These are phyloP conservation scores for Sparassis latifolia DNA, from an alignment of 1,284 basidiomycete species.

Conservation along the genomic window DNA sequence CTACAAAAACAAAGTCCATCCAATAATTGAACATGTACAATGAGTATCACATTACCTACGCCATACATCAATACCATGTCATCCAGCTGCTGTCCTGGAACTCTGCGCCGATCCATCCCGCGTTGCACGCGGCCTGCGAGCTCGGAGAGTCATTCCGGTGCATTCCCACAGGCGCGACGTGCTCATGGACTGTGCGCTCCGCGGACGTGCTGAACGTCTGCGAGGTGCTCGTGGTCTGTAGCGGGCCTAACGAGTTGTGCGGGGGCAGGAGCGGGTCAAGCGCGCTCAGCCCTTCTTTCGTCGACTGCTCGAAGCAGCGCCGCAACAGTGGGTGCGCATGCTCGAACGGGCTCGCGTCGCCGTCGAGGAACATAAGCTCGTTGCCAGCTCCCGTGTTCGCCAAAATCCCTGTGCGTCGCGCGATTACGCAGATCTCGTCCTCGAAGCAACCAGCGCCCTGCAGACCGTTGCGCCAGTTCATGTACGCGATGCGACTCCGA, in stretches of 20 bases:
- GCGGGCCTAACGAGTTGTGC: not conserved
- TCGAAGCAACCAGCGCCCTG: constrained; percentile 8
- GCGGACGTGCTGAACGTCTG: constrained; percentile 12
- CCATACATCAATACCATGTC: constrained; percentile 21
- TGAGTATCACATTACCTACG: not conserved
- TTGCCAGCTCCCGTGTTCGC: not conserved
- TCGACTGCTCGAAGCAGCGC: constrained; percentile 20
- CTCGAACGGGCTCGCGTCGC: constrained; percentile 18
- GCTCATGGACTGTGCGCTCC: constrained; percentile 6
- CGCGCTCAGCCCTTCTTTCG: constrained; percentile 13
- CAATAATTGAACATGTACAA: no score
- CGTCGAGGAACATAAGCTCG: constrained; percentile 2
- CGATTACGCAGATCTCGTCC: constrained; percentile 23
- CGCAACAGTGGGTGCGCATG: constrained; percentile 20
- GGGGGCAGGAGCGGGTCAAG: constrained; percentile 1
- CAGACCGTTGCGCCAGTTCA: constrained; percentile 18
- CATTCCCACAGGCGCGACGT: not conserved
- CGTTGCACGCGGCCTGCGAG: constrained; percentile 8
- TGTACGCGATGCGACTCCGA: constrained; percentile 16
- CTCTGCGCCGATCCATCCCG: constrained; percentile 18
- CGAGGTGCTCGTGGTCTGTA: constrained; percentile 1
- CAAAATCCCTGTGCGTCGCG: constrained; percentile 12
- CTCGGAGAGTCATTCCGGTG: not conserved
- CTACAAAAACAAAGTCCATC: no score
- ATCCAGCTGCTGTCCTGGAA: constrained; percentile 26